Evolutionary conservation across 805 yeast species (phyloP), one percentile per base, ranked within the genome.

Genomic region (Pichia manshurica): DNA sequence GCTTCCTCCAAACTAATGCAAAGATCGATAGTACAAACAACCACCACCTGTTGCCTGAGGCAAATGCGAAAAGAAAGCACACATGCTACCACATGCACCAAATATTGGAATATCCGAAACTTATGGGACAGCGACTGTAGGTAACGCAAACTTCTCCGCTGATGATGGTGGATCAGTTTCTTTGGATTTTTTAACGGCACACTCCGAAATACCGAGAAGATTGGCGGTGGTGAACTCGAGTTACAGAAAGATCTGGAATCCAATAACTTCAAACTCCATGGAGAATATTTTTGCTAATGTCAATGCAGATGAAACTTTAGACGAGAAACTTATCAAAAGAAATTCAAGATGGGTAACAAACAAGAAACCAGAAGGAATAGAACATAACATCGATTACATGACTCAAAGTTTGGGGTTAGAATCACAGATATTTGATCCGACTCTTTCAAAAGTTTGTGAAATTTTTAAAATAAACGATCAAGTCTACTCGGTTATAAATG

Each of bases 71-170:
- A 25, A 25, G 10, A 7, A 25, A 25, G 10, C 10, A 17, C 15
- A 17, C 12, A 19, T 15, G 45, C 37, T 37, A 12, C 42, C 42
- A n/a, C 23, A 21, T 36, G 42, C 42, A 5, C 29, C 47, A 37
- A 36, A 17, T 36, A 19, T 35, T 17, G 47, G 47, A 12, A 36
- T 44, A 33, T 25, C 42, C 3, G 47, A 44, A 44, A 36, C 47
- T 2, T 44, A 13, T 19, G 47, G 47, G 17, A 13, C 47, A 7
- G 13, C 41, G 3, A 33, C 47, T 8, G 13, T 44, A 9, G 47
- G 42, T 5, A 44, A 25, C 16, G 20, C 31, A 5, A 21, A 17
- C 3, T 16, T 36, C 13, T 20, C 36, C 9, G 12, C 29, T 5
- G 36, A 36, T 1, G 1, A 16, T 2, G n/a, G 15, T 37, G 25